Percentiles rank a stretch among this genome's conserved stretches.
Evolutionary conservation across 768 basidiomycete genomes (phyloP).

Genomic region (Kwoniella bestiolae): DNA sequence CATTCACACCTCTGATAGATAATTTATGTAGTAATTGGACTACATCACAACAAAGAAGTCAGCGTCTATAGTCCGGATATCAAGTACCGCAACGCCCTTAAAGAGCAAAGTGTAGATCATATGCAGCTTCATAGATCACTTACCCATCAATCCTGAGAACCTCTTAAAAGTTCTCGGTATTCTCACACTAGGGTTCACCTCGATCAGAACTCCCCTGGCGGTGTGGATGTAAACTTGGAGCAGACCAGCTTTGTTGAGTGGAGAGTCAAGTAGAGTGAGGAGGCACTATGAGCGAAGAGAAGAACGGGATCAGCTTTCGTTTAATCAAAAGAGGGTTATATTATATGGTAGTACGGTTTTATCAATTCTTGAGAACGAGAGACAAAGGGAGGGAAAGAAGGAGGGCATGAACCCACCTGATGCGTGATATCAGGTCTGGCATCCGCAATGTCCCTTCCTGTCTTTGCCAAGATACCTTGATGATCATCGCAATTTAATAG

Average conservation of each 20-base stretch:
- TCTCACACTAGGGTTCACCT: slow-evolving; percentile 96
- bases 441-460: slow-evolving; percentile 96
- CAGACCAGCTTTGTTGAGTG: slow-evolving; percentile 93
- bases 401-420: slow-evolving; percentile 66
- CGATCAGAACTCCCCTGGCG: slow-evolving; percentile 91
- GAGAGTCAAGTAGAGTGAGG: slow-evolving; percentile 93
- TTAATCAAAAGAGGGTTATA: background rate
- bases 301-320: background rate
- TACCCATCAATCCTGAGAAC: slow-evolving; percentile 98
- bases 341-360: no score
- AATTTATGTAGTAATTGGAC: slow-evolving; percentile 97
- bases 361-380: no score
- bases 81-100: background rate
- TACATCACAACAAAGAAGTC: slow-evolving; percentile 49
- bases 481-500: slow-evolving; percentile 98
- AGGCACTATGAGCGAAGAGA: slow-evolving; percentile 70
- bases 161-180: slow-evolving; percentile 99
- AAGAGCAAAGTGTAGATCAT: background rate
- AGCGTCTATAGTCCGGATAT: background rate
- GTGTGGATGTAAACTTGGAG: slow-evolving; percentile 99
- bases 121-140: slow-evolving; percentile 35
- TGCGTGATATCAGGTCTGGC: slow-evolving; percentile 99
- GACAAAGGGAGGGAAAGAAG: no score
- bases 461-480: slow-evolving; percentile 97
- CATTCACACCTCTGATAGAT: slow-evolving; percentile 93